A percentile compares a stretch with the other conserved stretches of the same genome.
Conservation (phyloP, 108 stramenopile species). For the Mayamaea pseudoterrestris region DNA sequence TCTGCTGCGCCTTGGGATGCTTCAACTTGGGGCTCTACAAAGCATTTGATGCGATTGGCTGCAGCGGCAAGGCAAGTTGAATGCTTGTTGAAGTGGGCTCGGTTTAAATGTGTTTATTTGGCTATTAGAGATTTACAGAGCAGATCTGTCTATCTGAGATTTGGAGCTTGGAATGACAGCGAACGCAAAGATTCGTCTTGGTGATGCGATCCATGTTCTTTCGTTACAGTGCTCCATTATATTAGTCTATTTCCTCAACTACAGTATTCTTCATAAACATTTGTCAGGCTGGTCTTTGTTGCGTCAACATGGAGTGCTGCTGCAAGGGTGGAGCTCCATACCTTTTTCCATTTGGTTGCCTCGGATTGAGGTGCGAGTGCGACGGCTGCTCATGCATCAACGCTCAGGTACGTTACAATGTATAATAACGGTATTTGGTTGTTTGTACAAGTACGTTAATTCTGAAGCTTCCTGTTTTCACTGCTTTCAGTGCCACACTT, state of each 20-base stretch:
- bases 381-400: conserved; percentile 43
- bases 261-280: neutral
- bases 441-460: too few species aligned
- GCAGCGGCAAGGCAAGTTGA: conserved; percentile 4
- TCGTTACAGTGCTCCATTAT: neutral
- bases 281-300: conserved; percentile 13
- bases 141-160: neutral
- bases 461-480: too few species aligned
- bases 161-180: neutral
- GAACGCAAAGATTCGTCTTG: too few species aligned
- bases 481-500: too few species aligned
- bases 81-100: neutral
- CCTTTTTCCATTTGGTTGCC: conserved; percentile 20
- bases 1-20: conserved; percentile 68
- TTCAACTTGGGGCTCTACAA: conserved; percentile 5
- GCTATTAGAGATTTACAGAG: neutral
- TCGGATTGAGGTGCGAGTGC: conserved; percentile 15
- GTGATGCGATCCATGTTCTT: neutral
- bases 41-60: neutral
- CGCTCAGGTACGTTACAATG: too few species aligned
- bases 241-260: neutral
- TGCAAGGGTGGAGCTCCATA: conserved; percentile 54
- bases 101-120: neutral
- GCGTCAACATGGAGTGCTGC: conserved; percentile 38
- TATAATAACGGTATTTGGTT: too few species aligned